phyloP scores from a whole-genome alignment of 345 rosid species.

The Rhizophora apiculata region DNA sequence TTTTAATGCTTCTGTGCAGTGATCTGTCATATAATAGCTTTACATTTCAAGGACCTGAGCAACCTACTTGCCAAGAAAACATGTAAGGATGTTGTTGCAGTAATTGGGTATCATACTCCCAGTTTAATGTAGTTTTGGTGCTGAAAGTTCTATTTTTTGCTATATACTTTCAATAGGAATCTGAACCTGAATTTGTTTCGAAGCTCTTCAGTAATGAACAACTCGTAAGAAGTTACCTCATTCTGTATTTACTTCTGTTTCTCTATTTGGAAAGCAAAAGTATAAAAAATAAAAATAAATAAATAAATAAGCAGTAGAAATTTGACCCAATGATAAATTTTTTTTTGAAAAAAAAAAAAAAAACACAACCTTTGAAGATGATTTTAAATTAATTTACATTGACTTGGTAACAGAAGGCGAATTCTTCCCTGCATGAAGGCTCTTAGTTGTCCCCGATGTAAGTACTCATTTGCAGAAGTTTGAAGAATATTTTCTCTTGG shows the following conservation, averaged over 20 bases:
- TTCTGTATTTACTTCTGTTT: neutral
- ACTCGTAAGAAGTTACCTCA: constrained; percentile 40
- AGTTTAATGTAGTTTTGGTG: neutral
- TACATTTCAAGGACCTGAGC: constrained; percentile 29
- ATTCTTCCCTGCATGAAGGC: constrained; percentile 52
- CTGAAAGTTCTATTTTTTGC: constrained; percentile 12
- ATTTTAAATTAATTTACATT: neutral
- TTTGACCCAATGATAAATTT: no score
- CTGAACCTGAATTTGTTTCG: constrained; percentile 59
- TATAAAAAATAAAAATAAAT: neutral
- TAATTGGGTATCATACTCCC: neutral
- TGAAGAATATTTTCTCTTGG: neutral
- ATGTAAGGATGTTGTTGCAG: constrained; percentile 30
- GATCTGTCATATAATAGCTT: constrained; percentile 56
- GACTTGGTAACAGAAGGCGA: constrained; percentile 27
- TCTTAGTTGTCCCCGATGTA: constrained; percentile 51
- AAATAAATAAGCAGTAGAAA: neutral
- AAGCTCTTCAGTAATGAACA: constrained; percentile 40
- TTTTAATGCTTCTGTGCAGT: constrained; percentile 31
- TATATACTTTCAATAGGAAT: constrained; percentile 34
- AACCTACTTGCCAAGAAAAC: constrained; percentile 31
- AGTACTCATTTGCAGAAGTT: neutral
- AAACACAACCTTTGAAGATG: no score
- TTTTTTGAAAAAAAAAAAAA: no score
- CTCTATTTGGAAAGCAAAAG: neutral